Conservation (phyloP, 2,329 filamentous ascomycete genomes). For the Aspergillus transmontanensis region DNA sequence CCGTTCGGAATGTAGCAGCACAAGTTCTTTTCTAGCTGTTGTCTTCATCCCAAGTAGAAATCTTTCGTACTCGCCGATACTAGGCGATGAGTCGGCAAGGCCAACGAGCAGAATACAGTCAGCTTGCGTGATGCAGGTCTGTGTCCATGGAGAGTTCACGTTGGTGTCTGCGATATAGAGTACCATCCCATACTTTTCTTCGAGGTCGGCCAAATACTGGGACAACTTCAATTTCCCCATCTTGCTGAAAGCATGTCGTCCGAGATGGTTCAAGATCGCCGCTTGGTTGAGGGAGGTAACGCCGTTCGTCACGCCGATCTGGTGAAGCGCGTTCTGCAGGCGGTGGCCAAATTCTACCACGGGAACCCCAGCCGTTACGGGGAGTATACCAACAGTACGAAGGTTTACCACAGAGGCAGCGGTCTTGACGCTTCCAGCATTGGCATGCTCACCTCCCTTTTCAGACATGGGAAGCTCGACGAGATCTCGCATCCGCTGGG, state of each 20-base stretch:
- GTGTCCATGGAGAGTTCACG: slow-evolving; percentile 96
- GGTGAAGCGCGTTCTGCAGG: slow-evolving; percentile 81
- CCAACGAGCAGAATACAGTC: slow-evolving; percentile 95
- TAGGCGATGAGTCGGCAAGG: slow-evolving; percentile 83
- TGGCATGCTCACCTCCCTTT: slow-evolving; percentile 63
- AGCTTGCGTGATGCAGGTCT: slow-evolving; percentile 94
- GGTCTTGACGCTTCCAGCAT: slow-evolving; percentile 53
- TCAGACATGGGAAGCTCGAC: slow-evolving; percentile 78
- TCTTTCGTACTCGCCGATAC: slow-evolving; percentile 93
- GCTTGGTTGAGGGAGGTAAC: slow-evolving; percentile 92
- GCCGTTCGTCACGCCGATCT: slow-evolving; percentile 86
- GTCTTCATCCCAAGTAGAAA: slow-evolving; percentile 97
- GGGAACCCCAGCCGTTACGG: slow-evolving; percentile 86
- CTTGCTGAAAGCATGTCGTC: slow-evolving; percentile 92
- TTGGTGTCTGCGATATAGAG: slow-evolving; percentile 96
- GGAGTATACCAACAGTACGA: slow-evolving; percentile 87
- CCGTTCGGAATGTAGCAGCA: slow-evolving; percentile 84
- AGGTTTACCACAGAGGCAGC: slow-evolving; percentile 87
- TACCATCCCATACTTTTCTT: slow-evolving; percentile 95
- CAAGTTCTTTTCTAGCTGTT: slow-evolving; percentile 88
- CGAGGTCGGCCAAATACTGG: slow-evolving; percentile 92
- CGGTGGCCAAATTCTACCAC: slow-evolving; percentile 94
- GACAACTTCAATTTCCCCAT: slow-evolving; percentile 97
- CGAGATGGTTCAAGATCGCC: slow-evolving; percentile 90
- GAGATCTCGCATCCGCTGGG: slow-evolving; percentile 85